Evolutionary conservation across 805 yeast species (phyloP).

Genomic region (Saccharomycopsis javanensis): DNA sequence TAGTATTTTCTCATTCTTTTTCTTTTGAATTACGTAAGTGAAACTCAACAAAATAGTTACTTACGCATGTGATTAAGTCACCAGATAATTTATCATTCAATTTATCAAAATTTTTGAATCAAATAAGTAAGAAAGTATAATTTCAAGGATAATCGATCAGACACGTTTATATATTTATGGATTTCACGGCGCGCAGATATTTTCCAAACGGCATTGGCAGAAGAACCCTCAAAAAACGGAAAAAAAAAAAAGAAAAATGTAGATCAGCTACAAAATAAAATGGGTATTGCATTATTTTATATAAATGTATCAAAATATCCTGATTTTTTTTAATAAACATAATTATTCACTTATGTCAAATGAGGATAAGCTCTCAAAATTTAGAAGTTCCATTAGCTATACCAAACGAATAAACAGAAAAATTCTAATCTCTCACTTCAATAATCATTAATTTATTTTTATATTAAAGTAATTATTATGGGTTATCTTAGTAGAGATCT

Average conservation of each 20-base stretch:
- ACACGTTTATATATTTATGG: not conserved
- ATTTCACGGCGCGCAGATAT: not conserved
- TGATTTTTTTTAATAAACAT: not conserved
- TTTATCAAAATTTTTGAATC: not conserved
- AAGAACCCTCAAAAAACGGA: not conserved
- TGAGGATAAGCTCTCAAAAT: not conserved
- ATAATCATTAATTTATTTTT: not conserved
- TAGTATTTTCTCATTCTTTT: too few species aligned
- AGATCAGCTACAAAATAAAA: not conserved
- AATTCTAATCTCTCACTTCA: not conserved
- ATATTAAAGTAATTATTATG: conserved; percentile 13
- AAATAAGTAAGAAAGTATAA: not conserved
- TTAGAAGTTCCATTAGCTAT: not conserved
- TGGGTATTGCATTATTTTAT: not conserved
- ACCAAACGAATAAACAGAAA: not conserved
- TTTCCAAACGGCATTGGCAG: not conserved
- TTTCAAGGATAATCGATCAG: not conserved
- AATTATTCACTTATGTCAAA: not conserved
- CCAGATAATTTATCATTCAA: not conserved
- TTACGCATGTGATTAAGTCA: not conserved
- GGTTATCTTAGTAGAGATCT: conserved; percentile 36
- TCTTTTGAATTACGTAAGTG: not conserved
- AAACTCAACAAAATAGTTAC: not conserved
- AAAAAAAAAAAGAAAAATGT: not conserved
- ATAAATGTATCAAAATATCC: not conserved